phyloP scores from a whole-genome alignment of 2,329 filamentous ascomycete genomes.

The Cadophora gregata region DNA sequence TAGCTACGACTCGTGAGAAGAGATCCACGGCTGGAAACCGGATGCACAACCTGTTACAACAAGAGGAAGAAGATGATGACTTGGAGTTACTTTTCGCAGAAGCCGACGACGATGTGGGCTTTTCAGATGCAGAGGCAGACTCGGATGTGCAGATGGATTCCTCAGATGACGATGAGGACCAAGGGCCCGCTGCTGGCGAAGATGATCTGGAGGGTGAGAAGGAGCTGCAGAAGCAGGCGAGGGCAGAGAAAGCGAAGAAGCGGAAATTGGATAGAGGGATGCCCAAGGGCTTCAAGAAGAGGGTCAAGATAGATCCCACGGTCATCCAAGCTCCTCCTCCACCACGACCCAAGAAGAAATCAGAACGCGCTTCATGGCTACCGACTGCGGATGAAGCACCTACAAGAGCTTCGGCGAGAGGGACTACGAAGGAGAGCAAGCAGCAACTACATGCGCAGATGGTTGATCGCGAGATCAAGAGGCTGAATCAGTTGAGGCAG shows the following conservation, averaged over 20 bases:
- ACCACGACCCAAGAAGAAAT: conserved; percentile 67
- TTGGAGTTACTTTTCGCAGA: conserved; percentile 80
- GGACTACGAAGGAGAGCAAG: conserved; percentile 66
- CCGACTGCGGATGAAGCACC: conserved; percentile 67
- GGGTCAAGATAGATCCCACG: conserved; percentile 72
- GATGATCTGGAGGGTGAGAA: conserved; percentile 83
- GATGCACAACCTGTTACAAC: conserved; percentile 78
- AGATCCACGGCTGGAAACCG: conserved; percentile 85
- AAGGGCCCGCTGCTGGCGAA: conserved; percentile 62
- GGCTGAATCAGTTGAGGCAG: conserved; percentile 71
- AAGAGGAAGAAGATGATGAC: conserved; percentile 66
- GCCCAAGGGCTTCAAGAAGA: conserved; percentile 74
- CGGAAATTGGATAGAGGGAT: conserved; percentile 80
- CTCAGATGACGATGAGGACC: conserved; percentile 83
- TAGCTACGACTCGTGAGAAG: conserved; percentile 75
- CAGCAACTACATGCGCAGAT: conserved; percentile 69
- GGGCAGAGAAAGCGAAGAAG: conserved; percentile 75
- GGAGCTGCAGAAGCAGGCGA: conserved; percentile 79
- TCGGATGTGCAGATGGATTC: conserved; percentile 88
- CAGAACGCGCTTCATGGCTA: conserved; percentile 73
- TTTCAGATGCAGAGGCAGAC: conserved; percentile 70
- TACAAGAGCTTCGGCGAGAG: conserved; percentile 64
- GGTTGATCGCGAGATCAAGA: conserved; percentile 72
- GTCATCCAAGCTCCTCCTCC: conserved; percentile 47
- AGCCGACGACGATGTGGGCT: conserved; percentile 71